Evolutionary conservation across 2,329 filamentous ascomycete species (phyloP), one percentile per base, ranked within the genome.

Genomic region (Elsinoe arachidis): DNA sequence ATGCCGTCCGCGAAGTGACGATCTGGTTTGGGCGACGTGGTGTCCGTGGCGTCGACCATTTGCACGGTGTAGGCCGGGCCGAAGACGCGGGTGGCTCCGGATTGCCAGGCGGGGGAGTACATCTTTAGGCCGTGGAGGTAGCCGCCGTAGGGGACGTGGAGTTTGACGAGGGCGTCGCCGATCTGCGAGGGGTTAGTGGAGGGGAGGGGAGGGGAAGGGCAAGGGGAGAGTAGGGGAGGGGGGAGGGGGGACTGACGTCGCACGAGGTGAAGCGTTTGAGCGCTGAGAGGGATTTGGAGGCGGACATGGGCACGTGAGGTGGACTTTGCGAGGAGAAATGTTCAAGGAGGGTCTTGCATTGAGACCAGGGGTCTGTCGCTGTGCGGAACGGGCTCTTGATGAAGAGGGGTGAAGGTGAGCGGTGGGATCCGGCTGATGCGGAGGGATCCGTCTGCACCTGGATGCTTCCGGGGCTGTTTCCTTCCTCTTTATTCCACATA

Each of bases 1-100:
- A 70, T 70, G n/a, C 62, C 59, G 55, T 74, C 72, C 7, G 65
- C 71, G 43, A 71, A 72, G 56, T 73, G 70, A n/a, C 58, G 58
- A 3, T 59, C 41, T 4, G 67, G 67, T n/a, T 61, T 68, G 1
- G 69, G 69, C 1, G 66, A 61, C 4, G 60, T 61, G 17, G 64
- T 69, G 63, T 73, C 68, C 2, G 61, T 58, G 10, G 65, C 63
- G 47, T 64, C 64, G 6, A 72, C 69, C 69, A 72, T 37, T 44
- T 56, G 56, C 14, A 63, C 59, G 12, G 60, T 61, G 17, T 43
- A 37, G 9, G 61, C 61, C 34, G 58, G 55, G 2, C 61, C 61
- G 14, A 62, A 38, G 15, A 59, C 43, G 10, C 33, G 19, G 26
- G 21, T 33, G 14, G 43, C 21, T 3, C 37, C n/a, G 23, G 52